These are phyloP conservation scores for Neurospora terricola DNA, from an alignment of 495 filamentous ascomycete genomes.

Conservation along the genomic window DNA sequence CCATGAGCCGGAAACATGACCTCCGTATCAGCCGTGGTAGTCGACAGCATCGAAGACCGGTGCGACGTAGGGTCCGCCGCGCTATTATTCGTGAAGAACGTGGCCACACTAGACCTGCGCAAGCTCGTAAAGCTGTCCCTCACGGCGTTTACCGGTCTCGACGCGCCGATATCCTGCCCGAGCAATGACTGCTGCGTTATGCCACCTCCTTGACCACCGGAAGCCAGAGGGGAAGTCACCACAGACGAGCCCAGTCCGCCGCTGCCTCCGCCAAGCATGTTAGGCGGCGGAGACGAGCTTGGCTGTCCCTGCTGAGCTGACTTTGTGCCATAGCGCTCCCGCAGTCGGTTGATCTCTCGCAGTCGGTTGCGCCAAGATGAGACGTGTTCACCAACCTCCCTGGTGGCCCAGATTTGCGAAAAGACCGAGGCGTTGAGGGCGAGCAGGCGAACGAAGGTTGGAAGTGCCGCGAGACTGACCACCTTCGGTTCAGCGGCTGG, in stretches of 20 bases:
- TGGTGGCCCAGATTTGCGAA: conserved; percentile 73
- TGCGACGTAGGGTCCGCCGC: conserved; percentile 39
- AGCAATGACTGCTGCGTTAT: conserved; percentile 6
- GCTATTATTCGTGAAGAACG: conserved; percentile 38
- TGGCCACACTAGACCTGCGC: conserved; percentile 43
- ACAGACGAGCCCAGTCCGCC: conserved; percentile 1
- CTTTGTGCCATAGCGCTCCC: conserved; percentile 47
- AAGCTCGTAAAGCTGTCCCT: conserved; percentile 42
- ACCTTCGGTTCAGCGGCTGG: conserved; percentile 81
- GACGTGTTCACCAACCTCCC: conserved; percentile 71
- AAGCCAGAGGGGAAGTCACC: neutral
- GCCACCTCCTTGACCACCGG: conserved; percentile 4
- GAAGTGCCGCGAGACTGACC: conserved; percentile 65
- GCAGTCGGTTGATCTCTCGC: conserved; percentile 70
- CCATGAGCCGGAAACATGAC: conserved; percentile 21
- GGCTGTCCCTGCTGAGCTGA: conserved; percentile 17
- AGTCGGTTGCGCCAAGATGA: conserved; percentile 85
- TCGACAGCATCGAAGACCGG: conserved; percentile 41
- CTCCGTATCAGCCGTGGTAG: conserved; percentile 38
- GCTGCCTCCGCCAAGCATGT: conserved; percentile 14
- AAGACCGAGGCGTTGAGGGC: conserved; percentile 92
- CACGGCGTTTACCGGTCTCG: conserved; percentile 32
- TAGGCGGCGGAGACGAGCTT: conserved; percentile 31
- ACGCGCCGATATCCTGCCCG: conserved; percentile 9
- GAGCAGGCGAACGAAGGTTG: conserved; percentile 80